A percentile compares a stretch with the other conserved stretches of the same genome.
Conservation (phyloP, 2,329 filamentous ascomycete genomes). For the Diaporthe amygdali region DNA sequence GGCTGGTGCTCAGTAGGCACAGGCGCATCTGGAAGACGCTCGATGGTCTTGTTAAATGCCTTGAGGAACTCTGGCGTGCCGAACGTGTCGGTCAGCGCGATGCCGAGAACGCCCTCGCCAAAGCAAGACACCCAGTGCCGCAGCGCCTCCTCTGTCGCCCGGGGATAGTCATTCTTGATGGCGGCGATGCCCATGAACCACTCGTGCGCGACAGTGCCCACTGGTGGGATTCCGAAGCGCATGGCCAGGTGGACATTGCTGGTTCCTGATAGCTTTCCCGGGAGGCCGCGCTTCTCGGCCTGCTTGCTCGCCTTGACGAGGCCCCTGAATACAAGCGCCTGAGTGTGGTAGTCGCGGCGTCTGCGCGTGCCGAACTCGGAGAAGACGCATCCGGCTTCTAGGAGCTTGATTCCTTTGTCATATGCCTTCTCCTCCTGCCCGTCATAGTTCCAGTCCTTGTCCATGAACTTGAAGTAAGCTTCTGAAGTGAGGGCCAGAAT, state of each 20-base stretch:
- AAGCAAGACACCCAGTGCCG: conserved; percentile 92
- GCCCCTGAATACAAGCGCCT: conserved; percentile 88
- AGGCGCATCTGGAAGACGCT: conserved; percentile 46
- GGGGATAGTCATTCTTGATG: conserved; percentile 82
- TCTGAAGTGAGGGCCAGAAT: conserved; percentile 91
- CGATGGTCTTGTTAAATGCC: conserved; percentile 74
- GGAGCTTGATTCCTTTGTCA: conserved; percentile 76
- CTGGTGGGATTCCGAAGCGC: conserved; percentile 82
- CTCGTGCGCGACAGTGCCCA: conserved; percentile 92
- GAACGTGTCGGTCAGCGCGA: conserved; percentile 95
- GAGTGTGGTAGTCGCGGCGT: conserved; percentile 91
- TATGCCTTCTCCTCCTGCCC: conserved; percentile 87
- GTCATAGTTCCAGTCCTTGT: conserved; percentile 88
- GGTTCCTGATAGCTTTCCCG: conserved; percentile 81
- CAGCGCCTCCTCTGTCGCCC: conserved; percentile 83
- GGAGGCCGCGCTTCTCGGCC: conserved; percentile 65
- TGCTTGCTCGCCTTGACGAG: conserved; percentile 80
- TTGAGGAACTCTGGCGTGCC: conserved; percentile 88
- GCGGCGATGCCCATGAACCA: conserved; percentile 99
- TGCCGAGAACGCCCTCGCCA: conserved; percentile 80
- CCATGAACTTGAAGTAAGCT: conserved; percentile 96
- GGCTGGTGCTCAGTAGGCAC: conserved; percentile 35
- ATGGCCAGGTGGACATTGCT: conserved; percentile 98
- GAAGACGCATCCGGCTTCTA: conserved; percentile 84
- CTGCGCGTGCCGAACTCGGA: conserved; percentile 94